Conservation (phyloP, 148 eudicot species). For the Fallopia convolvulus region DNA sequence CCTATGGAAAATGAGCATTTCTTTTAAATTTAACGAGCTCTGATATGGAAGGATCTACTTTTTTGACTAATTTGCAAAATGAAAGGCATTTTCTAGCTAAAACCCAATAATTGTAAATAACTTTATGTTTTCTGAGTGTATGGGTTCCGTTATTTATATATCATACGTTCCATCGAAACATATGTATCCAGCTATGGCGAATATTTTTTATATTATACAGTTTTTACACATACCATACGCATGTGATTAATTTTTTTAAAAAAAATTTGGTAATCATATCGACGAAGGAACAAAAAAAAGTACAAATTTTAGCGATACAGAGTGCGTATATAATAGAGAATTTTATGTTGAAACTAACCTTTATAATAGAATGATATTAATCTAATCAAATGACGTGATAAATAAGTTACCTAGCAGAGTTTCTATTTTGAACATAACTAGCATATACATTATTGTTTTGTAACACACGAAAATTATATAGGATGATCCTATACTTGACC, state of each 20-base stretch:
- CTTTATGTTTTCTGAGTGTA: background rate
- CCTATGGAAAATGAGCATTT: background rate
- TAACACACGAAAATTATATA: too few relatives aligned
- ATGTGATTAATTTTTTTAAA: background rate
- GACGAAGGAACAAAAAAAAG: background rate
- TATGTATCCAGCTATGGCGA: background rate
- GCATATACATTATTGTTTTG: too few relatives aligned
- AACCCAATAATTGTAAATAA: background rate
- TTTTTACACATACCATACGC: background rate
- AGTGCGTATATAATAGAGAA: too few relatives aligned
- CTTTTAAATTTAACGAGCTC: background rate
- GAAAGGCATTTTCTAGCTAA: background rate
- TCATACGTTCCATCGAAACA: slow-evolving; percentile 1
- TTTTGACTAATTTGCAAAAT: background rate
- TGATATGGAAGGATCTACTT: background rate
- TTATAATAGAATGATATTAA: too few relatives aligned
- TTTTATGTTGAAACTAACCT: too few relatives aligned
- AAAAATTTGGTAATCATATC: background rate
- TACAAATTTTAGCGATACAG: too few relatives aligned
- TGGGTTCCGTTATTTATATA: background rate
- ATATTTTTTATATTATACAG: background rate
- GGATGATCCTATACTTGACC: too few relatives aligned
- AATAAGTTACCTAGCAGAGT: too few relatives aligned
- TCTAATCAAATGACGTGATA: too few relatives aligned
- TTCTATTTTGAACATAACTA: too few relatives aligned